Evolutionary conservation across 805 yeast species (phyloP).

Genomic region (Sungouiella blattae): DNA sequence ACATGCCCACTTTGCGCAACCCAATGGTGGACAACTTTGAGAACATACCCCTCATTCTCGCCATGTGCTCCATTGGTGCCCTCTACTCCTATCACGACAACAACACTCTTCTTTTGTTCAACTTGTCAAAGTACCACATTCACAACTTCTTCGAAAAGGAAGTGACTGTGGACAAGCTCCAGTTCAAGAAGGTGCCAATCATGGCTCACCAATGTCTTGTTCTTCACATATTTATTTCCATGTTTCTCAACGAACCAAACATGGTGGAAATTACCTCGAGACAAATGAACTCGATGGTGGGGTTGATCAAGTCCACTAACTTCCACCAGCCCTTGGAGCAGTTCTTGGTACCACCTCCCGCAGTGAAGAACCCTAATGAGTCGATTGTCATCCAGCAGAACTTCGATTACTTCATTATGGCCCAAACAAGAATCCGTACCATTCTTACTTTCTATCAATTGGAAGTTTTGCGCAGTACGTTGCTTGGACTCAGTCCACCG

Average conservation of each 20-base stretch:
- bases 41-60: conserved; percentile 63
- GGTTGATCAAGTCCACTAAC: conserved; percentile 50
- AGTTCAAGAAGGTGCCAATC: conserved; percentile 51
- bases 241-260: conserved; percentile 51
- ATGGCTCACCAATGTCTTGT: conserved; percentile 56
- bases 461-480: conserved; percentile 44
- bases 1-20: conserved; percentile 54
- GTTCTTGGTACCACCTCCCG: conserved; percentile 18
- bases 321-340: conserved; percentile 48
- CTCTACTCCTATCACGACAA: conserved; percentile 76
- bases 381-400: conserved; percentile 33
- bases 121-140: conserved; percentile 61
- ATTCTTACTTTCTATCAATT: conserved; percentile 49
- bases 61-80: conserved; percentile 89
- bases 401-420: conserved; percentile 50
- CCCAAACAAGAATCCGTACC: conserved; percentile 55
- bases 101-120: conserved; percentile 68
- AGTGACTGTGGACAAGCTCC: conserved; percentile 42
- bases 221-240: conserved; percentile 52
- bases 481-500: conserved; percentile 41
- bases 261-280: conserved; percentile 51
- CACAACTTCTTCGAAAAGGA: conserved; percentile 61
- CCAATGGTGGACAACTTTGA: conserved; percentile 40
- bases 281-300: conserved; percentile 52
- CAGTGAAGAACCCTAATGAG: conserved; percentile 19